Percentiles rank a stretch among this genome's conserved stretches.
phyloP scores from a whole-genome alignment of 805 yeast species.

The Kurtzmaniella cleridarum region DNA sequence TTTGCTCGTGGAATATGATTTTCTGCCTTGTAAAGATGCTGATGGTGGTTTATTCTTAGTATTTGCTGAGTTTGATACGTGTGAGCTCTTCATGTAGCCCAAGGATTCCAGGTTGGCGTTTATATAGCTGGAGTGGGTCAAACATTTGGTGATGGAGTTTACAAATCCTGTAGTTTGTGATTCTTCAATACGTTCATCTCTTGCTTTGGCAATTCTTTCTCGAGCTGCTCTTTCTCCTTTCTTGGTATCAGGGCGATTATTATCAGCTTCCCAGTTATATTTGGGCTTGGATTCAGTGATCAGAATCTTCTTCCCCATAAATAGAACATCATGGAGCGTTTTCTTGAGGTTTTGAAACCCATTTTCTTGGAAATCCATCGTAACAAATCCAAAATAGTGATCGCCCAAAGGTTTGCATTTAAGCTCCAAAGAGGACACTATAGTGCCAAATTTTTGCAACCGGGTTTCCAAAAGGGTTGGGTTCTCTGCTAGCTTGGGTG shows the following conservation, averaged over 20 bases:
- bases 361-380: constrained; percentile 46
- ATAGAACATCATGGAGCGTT: constrained; percentile 65
- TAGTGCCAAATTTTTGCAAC: constrained; percentile 56
- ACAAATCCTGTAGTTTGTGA: constrained; percentile 19
- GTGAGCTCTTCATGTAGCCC: constrained; percentile 31
- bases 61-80: constrained; percentile 30
- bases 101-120: constrained; percentile 9
- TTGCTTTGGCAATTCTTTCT: constrained; percentile 26
- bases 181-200: constrained; percentile 41
- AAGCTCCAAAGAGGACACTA: constrained; percentile 43
- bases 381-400: constrained; percentile 60
- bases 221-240: constrained; percentile 21
- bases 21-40: constrained; percentile 22
- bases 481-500: constrained; percentile 44
- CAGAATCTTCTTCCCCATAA: constrained; percentile 64
- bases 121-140: constrained; percentile 8
- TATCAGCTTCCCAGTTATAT: constrained; percentile 45
- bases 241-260: constrained; percentile 33
- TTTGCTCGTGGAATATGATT: constrained; percentile 36
- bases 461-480: constrained; percentile 47
- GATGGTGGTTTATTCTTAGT: constrained; percentile 30
- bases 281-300: constrained; percentile 60
- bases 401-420: constrained; percentile 52
- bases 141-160: constrained; percentile 17
- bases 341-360: constrained; percentile 46